These are phyloP conservation scores for Phaseolus lunatus DNA, from an alignment of 306 rosid species.

Conservation along the genomic window DNA sequence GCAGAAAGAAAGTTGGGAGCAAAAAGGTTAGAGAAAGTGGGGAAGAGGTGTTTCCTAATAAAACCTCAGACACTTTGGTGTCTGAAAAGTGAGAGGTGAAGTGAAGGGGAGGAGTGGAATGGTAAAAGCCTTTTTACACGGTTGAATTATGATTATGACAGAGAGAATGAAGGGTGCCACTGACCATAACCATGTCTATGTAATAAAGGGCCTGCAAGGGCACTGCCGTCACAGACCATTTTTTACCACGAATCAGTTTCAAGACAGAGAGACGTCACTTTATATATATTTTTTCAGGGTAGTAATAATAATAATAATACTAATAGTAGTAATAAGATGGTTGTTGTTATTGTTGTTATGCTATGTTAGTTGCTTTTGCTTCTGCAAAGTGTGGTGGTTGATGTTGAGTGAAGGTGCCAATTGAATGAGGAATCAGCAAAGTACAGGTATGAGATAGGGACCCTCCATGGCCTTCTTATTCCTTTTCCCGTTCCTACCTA, in stretches of 20 bases:
- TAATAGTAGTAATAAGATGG: neutral
- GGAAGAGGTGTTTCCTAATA: constrained; percentile 6
- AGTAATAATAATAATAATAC: neutral
- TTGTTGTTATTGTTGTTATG: neutral
- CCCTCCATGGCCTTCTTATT: neutral
- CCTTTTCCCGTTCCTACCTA: neutral
- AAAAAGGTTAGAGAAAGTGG: constrained; percentile 11
- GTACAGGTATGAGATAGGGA: constrained; percentile 15
- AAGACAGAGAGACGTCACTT: neutral
- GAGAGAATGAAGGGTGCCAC: constrained; percentile 3
- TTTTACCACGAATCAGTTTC: neutral
- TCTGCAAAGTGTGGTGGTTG: constrained; percentile 13
- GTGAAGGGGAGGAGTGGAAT: neutral
- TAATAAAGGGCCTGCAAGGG: neutral
- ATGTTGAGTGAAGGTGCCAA: constrained; percentile 1
- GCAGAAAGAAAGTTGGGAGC: neutral
- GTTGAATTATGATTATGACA: constrained; percentile 27
- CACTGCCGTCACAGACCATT: constrained; percentile 10
- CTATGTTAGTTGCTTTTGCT: neutral
- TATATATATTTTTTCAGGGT: neutral
- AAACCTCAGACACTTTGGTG: neutral
- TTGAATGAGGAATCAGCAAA: constrained; percentile 12
- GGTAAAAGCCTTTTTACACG: constrained; percentile 12
- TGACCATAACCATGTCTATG: neutral
- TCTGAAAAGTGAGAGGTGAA: neutral